A percentile compares a stretch with the other conserved stretches of the same genome.
These are phyloP conservation scores for Russula sp. DNA, from an alignment of 768 basidiomycete genomes.

Conservation along the genomic window DNA sequence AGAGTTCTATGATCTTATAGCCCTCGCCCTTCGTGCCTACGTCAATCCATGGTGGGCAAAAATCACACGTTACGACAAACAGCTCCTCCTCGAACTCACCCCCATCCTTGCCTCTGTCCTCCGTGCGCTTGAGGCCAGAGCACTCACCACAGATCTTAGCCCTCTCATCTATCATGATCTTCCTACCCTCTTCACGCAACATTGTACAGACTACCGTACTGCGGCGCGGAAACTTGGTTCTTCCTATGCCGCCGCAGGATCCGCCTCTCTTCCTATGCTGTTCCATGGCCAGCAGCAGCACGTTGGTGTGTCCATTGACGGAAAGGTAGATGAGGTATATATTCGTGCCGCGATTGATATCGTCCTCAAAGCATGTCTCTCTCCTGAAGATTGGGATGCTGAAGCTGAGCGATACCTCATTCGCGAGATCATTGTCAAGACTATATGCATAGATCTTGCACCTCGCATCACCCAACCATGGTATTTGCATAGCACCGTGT, in stretches of 20 bases:
- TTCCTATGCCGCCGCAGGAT: slow-evolving; percentile 64
- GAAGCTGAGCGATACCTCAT: slow-evolving; percentile 75
- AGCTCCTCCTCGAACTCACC: slow-evolving; percentile 68
- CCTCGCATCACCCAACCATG: slow-evolving; percentile 78
- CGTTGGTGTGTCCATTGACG: slow-evolving; percentile 65
- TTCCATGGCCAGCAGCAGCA: slow-evolving; percentile 84
- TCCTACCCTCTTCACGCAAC: slow-evolving; percentile 63
- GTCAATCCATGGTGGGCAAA: slow-evolving; percentile 85
- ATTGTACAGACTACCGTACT: slow-evolving; percentile 71
- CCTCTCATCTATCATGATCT: slow-evolving; percentile 54
- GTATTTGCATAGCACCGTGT: slow-evolving; percentile 71
- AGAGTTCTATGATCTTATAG: slow-evolving; percentile 73
- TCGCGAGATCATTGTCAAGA: slow-evolving; percentile 76
- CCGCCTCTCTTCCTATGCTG: slow-evolving; percentile 52
- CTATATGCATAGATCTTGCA: slow-evolving; percentile 46
- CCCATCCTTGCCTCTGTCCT: slow-evolving; percentile 50
- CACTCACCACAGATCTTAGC: slow-evolving; percentile 47
- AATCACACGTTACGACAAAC: slow-evolving; percentile 75
- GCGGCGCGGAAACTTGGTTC: slow-evolving; percentile 54
- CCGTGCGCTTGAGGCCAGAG: slow-evolving; percentile 52
- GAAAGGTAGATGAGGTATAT: slow-evolving; percentile 65
- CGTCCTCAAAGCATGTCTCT: slow-evolving; percentile 64
- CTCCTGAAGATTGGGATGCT: slow-evolving; percentile 69
- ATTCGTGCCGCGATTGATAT: slow-evolving; percentile 73
- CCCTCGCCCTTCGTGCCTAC: slow-evolving; percentile 69